These are phyloP conservation scores for Phyllosticta citriasiana DNA, from an alignment of 2,329 filamentous ascomycete species.

Conservation along the genomic window DNA sequence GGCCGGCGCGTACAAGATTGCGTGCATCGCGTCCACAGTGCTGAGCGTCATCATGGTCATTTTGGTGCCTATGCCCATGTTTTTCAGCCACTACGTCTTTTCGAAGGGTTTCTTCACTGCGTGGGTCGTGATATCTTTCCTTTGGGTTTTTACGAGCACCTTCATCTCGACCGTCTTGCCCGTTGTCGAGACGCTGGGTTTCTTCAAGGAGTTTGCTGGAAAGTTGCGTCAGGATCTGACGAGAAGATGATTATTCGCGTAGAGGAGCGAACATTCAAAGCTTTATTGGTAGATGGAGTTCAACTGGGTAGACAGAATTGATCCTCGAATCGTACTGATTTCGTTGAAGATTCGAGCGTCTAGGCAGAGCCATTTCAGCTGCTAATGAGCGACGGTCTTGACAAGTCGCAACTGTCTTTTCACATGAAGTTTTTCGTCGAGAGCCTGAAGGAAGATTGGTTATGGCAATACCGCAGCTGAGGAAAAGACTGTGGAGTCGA, in stretches of 20 bases:
- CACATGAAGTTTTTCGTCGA: no score
- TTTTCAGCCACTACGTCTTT: conserved; percentile 33
- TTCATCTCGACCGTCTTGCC: conserved; percentile 33
- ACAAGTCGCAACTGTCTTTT: no score
- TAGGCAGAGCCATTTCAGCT: no score
- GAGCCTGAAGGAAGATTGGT: background rate
- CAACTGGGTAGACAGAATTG: background rate
- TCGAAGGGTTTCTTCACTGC: conserved; percentile 31
- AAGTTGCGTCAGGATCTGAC: background rate
- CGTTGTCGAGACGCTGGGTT: conserved; percentile 31
- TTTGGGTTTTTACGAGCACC: conserved; percentile 33
- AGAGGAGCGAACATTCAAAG: background rate
- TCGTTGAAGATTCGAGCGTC: no score
- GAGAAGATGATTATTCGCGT: background rate
- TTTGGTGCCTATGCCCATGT: conserved; percentile 33
- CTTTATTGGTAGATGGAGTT: background rate
- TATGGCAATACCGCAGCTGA: no score
- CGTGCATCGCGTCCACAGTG: conserved; percentile 27
- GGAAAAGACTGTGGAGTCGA: background rate
- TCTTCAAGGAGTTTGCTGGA: conserved; percentile 16
- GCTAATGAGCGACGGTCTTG: no score
- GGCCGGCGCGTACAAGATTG: conserved; percentile 27
- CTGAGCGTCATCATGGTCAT: conserved; percentile 33
- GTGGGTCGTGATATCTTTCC: conserved; percentile 32
- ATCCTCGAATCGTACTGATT: no score